Conservation (phyloP, 1,284 basidiomycete genomes). For the Mycosarcoma maydis region DNA sequence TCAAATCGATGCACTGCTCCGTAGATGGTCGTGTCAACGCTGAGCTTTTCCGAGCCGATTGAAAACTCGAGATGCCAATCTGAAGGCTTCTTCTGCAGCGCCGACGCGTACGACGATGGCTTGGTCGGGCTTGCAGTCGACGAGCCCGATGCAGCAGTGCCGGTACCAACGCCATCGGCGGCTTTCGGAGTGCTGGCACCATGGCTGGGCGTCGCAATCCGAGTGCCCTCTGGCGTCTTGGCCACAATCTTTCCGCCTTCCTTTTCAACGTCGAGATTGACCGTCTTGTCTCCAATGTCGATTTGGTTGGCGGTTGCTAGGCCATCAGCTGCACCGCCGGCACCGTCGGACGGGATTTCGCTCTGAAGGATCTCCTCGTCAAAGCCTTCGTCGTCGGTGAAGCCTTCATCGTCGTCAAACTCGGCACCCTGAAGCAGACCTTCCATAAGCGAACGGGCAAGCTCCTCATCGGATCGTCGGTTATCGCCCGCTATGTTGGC, state of each 20-base stretch:
- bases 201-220: conserved; percentile 83
- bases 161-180: conserved; percentile 59
- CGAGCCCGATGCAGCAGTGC: conserved; percentile 17
- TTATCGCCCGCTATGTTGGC: conserved; percentile 12
- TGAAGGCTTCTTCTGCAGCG: conserved; percentile 85
- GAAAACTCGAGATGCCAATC: conserved; percentile 98
- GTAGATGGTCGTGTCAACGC: conserved; percentile 90
- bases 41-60: conserved; percentile 84
- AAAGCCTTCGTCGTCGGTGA: conserved; percentile 56
- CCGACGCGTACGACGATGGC: conserved; percentile 84
- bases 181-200: conserved; percentile 38
- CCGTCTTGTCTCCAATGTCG: conserved; percentile 52
- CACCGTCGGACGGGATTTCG: conserved; percentile 46
- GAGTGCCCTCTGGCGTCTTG: conserved; percentile 93
- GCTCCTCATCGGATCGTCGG: conserved; percentile 42
- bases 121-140: conserved; percentile 38
- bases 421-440: conserved; percentile 50
- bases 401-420: conserved; percentile 53
- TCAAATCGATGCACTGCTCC: conserved; percentile 92
- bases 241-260: conserved; percentile 79
- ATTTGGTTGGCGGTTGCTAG: conserved; percentile 9
- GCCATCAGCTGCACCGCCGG: conserved; percentile 11
- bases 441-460: conserved; percentile 54
- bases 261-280: conserved; percentile 56
- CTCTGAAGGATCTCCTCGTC: conserved; percentile 58